Base-by-base conservation (phyloP, 768 basidiomycete species). In the Termitomyces sp. region DNA sequence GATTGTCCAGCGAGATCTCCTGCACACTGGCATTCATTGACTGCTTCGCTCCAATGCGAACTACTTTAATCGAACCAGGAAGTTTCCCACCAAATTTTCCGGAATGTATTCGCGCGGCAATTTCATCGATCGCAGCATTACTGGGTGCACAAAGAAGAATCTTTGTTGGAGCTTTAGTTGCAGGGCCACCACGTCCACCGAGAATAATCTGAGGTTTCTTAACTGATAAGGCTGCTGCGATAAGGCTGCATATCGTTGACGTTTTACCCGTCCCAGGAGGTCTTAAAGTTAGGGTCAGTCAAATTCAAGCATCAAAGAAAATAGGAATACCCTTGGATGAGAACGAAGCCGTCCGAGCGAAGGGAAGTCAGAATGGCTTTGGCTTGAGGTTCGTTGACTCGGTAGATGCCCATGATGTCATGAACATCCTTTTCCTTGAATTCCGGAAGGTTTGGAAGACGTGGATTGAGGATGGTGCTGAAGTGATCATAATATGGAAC, bases 251-350 rank as follows among this genome's bases (percentile, higher is more conserved):
- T 58, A 99, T 98, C 1, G 97, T 99, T 20, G 92, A 96, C 9
- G 97, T 99, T 73, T 99, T 99, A 12, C 97, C 97, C 0, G 97
- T 99, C 52, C 97, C 97, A 1, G 97, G 97, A 33, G 97, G 97
- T 22, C 96, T n/a, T 95, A 20, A 25, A 47, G 18, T 36, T 50
- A 39, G 15, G 7, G 41, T 53, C 44, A 52, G 54, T 38, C 31
- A 29, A 25, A n/a, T 15, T 45, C 39, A 31, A 18, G 5, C 12
- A 46, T n/a, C 40, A 40, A 42, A 25, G 16, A 29, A 31, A 52
- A 42, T 7, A 12, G 32, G 60, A 76, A 52, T 65, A 95, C 96
- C 97, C 97, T 80, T 99, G 97, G 52, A 99, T 94, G 29, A 99
- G 76, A 0, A 85, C 82, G 65, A 99, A 97, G 0, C 95, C 97